Conservation (phyloP, 768 basidiomycete genomes). For the Macrolepiota albuminosa region DNA sequence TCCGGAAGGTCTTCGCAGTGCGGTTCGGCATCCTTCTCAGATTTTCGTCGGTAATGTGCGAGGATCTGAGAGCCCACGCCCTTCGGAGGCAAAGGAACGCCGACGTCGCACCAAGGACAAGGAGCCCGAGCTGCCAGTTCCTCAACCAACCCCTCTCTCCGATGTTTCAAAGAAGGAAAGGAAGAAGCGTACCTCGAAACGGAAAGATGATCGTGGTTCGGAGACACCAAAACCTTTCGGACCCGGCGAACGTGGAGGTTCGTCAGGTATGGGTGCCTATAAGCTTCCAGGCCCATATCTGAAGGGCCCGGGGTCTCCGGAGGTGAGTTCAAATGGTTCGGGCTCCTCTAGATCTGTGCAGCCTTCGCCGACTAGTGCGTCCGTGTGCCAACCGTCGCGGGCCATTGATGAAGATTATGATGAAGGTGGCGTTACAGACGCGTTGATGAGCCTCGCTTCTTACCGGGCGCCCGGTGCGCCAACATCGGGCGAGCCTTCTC, state of each 20-base stretch:
- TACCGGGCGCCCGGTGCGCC: constrained; percentile 31
- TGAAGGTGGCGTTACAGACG: constrained; percentile 71
- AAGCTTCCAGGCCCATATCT: constrained; percentile 27
- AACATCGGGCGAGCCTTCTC: constrained; percentile 31
- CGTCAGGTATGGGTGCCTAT: constrained; percentile 20
- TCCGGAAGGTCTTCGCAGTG: constrained; percentile 36
- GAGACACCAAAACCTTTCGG: constrained; percentile 40
- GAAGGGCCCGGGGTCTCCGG: constrained; percentile 49
- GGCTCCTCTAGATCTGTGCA: constrained; percentile 63
- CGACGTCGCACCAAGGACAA: constrained; percentile 47
- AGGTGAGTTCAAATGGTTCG: constrained; percentile 62
- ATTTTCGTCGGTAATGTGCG: constrained; percentile 29
- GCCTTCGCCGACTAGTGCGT: constrained; percentile 64
- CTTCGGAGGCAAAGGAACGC: constrained; percentile 42
- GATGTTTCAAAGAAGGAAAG: constrained; percentile 56
- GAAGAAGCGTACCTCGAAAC: constrained; percentile 40
- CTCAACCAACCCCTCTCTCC: constrained; percentile 22
- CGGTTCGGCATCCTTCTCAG: constrained; percentile 28
- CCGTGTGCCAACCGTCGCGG: constrained; percentile 57
- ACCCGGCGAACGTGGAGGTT: constrained; percentile 24
- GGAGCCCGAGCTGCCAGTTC: constrained; percentile 28
- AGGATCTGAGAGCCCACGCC: constrained; percentile 59
- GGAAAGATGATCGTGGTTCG: constrained; percentile 43
- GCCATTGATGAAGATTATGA: constrained; percentile 92
- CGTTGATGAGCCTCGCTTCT: constrained; percentile 66